These are phyloP conservation scores for Rhizoclosmatium sp. DNA, from an alignment of 192 early-diverging fungal genomes.

Conservation along the genomic window DNA sequence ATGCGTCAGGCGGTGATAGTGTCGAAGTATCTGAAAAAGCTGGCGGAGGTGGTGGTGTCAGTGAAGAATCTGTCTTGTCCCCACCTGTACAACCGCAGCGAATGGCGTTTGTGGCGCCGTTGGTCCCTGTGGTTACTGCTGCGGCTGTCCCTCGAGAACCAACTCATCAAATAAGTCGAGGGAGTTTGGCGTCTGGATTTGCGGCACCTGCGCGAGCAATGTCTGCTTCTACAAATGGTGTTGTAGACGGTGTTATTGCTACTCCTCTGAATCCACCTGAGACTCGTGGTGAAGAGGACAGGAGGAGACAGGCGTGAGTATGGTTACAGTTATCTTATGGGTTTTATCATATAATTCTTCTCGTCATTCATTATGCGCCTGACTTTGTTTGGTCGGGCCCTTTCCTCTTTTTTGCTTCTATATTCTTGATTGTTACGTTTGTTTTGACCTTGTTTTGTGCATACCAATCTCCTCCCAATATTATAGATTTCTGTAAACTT, in stretches of 20 bases:
- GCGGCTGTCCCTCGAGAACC: too few species aligned
- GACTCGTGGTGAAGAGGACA: too few species aligned
- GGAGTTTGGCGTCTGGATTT: not conserved
- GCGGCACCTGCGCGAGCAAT: not conserved
- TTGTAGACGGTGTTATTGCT: not conserved
- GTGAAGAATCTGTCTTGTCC: not conserved
- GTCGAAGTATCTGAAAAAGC: not conserved
- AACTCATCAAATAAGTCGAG: not conserved
- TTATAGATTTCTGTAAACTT: too few species aligned
- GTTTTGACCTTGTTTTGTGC: too few species aligned
- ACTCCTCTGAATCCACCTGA: not conserved
- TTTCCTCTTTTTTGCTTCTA: too few species aligned
- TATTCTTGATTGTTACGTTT: too few species aligned
- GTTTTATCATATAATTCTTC: too few species aligned
- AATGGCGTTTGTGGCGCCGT: constrained; percentile 7
- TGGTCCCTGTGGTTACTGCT: not conserved
- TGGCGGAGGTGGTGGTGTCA: not conserved
- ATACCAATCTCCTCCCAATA: too few species aligned
- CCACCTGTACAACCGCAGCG: not conserved
- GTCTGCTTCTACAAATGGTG: not conserved
- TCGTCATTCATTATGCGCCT: too few species aligned
- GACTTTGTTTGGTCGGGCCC: too few species aligned
- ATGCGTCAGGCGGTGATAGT: not conserved
- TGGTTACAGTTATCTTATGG: too few species aligned
- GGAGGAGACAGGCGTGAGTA: too few species aligned